Base-by-base conservation (phyloP, 805 yeast species). In the Ogataea thermomethanolica region DNA sequence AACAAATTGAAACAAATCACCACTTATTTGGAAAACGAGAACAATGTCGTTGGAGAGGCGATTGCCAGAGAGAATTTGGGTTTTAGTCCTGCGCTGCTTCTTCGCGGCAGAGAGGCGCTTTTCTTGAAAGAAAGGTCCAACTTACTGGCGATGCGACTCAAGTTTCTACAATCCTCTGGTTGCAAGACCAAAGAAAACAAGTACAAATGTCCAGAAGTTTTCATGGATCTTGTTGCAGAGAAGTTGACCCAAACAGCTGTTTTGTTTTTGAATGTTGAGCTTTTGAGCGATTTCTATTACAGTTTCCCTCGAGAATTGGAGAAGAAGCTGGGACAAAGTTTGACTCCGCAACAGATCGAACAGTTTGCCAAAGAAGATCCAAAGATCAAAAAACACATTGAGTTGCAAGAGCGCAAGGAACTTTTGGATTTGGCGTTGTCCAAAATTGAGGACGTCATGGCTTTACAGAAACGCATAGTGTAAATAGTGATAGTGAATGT, bases 281-380 rank as follows among this genome's bases (percentile, higher is more conserved):
- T 93, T 41, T 69, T 93, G 47, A 84, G 95, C 50, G 99, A 95
- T 63, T 93, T 93, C 58, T 95, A 91, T 59, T 93, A 95, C 62
- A 88, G 89, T 53, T 91, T 93, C 64, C 98, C 99, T 2, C 74
- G 98, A 44, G 97, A 89, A 62, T 71, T 93, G 46, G 99, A 93
- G 60, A 70, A 71, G 37, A 79, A 79, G 49, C 73, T 93, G 41
- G 80, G 81, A 35, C 69, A 71, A 45, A 71, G 73, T 29, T 67
- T 93, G 55, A 69, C 78, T 7, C 72, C 73, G 36, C 95, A 87
- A 39, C 95, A 90, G 56, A 73, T 93, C 36, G 97, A 90, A 55
- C 65, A 66, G 44, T 87, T 91, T 66, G 99, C 99, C 0, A 87
- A 88, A 53, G 97, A 93, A 63, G 96, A 93, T 64, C 93, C 96